Evolutionary conservation across 2,329 filamentous ascomycete species (phyloP), one percentile per base, ranked within the genome.

Genomic region (Fusarium secorum): DNA sequence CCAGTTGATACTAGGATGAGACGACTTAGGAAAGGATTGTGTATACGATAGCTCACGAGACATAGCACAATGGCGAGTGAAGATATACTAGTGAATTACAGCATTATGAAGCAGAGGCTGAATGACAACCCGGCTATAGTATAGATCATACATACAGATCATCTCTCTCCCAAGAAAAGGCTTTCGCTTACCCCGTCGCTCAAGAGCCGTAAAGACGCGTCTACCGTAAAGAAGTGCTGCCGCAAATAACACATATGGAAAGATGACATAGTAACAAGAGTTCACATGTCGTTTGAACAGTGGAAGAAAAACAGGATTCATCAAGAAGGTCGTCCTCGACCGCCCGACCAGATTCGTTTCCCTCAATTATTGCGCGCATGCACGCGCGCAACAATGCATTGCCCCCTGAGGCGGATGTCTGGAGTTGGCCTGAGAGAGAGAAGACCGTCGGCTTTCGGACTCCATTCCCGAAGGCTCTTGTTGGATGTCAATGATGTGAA

Each of bases 1-100:
- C 22, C 17, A 35, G 28, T 24, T 17, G 30, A 28, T 22, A 26
- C 4, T 17, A 26, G n/a, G 20, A 32, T 17, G 32, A 26, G 26
- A 24, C 22, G 13, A 5, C 11, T 11, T 24, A n/a, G 14, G 5
- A 20, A 26, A 33, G 30, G 32, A 28, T 17, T 36, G 14, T 52
- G 22, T 38, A n/a, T n/a, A 52, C 48, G 22, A 60, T 22, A 24
- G 20, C 17, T 49, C 15, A 30, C 5, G 7, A 20, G n/a, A 62
- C 7, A 33, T 28, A 51, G 45, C 61, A 63, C 45, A 45, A 24
- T 30, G 35, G 20, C 18, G 24, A 39, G 20, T 36, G 17, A 44
- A 71, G 68, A 78, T 80, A 82, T 76, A 81, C 77, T 82, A 81
- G 75, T 80, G 79, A 80, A 83, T 83, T 84, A 84, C 81, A 82